Conservation (phyloP, 495 filamentous ascomycete species). For the Rostrohypoxylon terebratum region DNA sequence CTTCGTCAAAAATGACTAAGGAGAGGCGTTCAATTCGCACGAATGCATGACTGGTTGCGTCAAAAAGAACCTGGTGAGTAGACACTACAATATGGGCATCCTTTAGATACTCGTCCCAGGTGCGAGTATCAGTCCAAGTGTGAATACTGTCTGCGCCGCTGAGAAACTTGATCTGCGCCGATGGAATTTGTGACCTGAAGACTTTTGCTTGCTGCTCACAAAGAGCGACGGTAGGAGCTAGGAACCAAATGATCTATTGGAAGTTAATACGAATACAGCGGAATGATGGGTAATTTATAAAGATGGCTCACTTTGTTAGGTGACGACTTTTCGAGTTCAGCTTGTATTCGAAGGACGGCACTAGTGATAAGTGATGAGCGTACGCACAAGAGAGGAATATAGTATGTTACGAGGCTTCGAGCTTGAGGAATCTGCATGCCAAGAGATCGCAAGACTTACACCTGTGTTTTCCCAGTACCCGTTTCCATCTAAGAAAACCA, state of each 20-base stretch:
- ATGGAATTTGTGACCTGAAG: constrained; percentile 70
- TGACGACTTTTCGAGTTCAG: constrained; percentile 73
- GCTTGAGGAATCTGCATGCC: background rate
- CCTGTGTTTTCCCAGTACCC: constrained; percentile 90
- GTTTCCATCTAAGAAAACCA: constrained; percentile 80
- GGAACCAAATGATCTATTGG: constrained; percentile 82
- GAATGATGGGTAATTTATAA: background rate
- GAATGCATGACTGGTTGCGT: constrained; percentile 85
- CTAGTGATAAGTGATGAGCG: constrained; percentile 58
- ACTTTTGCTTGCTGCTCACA: constrained; percentile 78
- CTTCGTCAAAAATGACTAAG: constrained; percentile 91
- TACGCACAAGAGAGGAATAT: background rate
- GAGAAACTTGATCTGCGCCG: constrained; percentile 71
- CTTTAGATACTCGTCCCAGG: constrained; percentile 79
- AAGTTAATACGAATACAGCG: constrained; percentile 42
- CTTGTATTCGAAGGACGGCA: constrained; percentile 79
- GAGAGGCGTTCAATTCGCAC: constrained; percentile 73
- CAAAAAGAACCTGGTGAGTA: constrained; percentile 78
- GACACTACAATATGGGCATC: constrained; percentile 80
- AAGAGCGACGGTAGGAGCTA: constrained; percentile 81
- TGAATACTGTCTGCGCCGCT: constrained; percentile 77
- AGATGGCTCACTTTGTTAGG: constrained; percentile 67
- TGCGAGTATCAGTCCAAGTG: constrained; percentile 74
- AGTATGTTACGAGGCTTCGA: background rate
- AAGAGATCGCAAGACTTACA: constrained; percentile 67